Evolutionary conservation across 139 green algal species (phyloP).

Genomic region (Chlorella sorokiniana): DNA sequence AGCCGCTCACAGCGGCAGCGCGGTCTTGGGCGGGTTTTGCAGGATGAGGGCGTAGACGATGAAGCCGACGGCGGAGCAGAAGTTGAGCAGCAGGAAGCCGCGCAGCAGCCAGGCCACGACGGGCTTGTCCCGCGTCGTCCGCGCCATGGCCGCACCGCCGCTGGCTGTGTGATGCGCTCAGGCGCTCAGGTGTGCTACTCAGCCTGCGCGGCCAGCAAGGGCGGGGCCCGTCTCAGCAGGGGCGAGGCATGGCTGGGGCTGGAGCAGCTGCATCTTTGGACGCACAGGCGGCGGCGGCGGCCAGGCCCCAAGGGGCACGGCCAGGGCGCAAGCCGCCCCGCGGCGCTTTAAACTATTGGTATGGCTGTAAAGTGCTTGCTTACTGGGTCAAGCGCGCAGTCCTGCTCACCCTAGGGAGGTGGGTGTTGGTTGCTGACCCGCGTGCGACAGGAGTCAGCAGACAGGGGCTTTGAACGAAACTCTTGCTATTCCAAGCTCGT

Average conservation of each 20-base stretch:
- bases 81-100: constrained; percentile 29
- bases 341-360: no score
- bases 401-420: not conserved
- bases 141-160: constrained; percentile 8
- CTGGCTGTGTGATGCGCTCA: not conserved
- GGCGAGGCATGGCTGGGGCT: no score
- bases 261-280: no score
- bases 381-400: not conserved
- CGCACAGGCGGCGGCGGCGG: no score
- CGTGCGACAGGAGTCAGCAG: not conserved
- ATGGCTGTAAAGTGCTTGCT: no score
- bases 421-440: not conserved
- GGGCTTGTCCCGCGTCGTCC: not conserved
- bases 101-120: constrained; percentile 33
- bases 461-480: not conserved
- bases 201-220: not conserved
- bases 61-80: constrained; percentile 36
- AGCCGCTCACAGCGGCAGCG: constrained; percentile 41
- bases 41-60: constrained; percentile 49
- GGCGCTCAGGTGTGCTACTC: no score
- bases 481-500: not conserved
- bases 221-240: not conserved
- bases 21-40: constrained; percentile 44
- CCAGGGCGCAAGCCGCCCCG: no score
- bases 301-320: no score